Evolutionary conservation across 768 basidiomycete genomes (phyloP).

Genomic region (Rhizopogon salebrosus): DNA sequence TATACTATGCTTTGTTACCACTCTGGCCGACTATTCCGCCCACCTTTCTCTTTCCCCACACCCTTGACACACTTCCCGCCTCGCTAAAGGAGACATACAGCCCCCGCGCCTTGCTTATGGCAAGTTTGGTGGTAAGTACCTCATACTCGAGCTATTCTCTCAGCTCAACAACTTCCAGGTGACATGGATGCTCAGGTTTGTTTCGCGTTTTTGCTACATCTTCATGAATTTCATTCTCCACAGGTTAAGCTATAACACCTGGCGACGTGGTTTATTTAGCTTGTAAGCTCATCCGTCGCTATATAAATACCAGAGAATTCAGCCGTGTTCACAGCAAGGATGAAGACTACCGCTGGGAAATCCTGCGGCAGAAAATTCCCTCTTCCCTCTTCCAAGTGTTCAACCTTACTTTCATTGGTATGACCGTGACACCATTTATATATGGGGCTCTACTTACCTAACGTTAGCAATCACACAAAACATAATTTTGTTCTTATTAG

Average conservation of each 20-base stretch:
- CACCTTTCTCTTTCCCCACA: conserved; percentile 46
- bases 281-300: conserved; percentile 38
- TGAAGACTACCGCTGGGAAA: conserved; percentile 90
- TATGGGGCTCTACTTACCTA: conserved; percentile 3
- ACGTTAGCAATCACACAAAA: conserved; percentile 67
- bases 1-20: conserved; percentile 77
- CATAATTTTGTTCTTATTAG: conserved; percentile 68
- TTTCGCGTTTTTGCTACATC: not conserved
- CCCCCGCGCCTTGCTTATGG: conserved; percentile 71
- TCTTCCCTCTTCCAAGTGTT: conserved; percentile 52
- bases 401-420: conserved; percentile 65
- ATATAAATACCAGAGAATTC: not conserved
- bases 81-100: conserved; percentile 44
- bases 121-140: conserved; percentile 51
- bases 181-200: conserved; percentile 59
- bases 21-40: conserved; percentile 37
- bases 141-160: not conserved
- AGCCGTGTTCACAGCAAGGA: conserved; percentile 44
- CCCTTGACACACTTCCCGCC: conserved; percentile 40
- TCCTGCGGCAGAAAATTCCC: conserved; percentile 61
- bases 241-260: conserved; percentile 76
- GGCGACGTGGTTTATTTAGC: conserved; percentile 75
- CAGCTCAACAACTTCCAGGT: conserved; percentile 21
- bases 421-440: conserved; percentile 8
- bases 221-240: not conserved